Base-by-base conservation (phyloP, 2,329 filamentous ascomycete species). In the Sporothrix pseudoabietina region DNA sequence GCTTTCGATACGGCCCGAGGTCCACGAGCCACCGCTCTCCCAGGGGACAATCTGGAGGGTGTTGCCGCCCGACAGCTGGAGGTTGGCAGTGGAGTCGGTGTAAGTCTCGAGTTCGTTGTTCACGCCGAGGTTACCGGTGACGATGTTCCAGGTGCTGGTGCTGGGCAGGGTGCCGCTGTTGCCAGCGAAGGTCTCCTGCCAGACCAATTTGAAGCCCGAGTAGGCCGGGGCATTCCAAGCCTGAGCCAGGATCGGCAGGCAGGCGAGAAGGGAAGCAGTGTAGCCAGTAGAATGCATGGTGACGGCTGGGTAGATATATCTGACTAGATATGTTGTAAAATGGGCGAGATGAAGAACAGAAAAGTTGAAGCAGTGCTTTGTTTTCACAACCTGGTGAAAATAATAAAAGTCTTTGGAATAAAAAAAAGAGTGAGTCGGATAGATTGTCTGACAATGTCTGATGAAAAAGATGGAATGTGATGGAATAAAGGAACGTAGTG, bases 21-120 rank as follows among this genome's bases (percentile, higher is more conserved):
- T 87, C 86, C 86, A 88, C 32, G 77, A 75, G 0, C 80, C 81
- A 26, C 75, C 76, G 35, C 76, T 75, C 19, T 82, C 71, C 39
- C n/a, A 30, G 2, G 86, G 86, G 0, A 87, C 82, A 71, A 88
- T 80, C 78, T 87, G 86, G 14, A 88, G 79, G 0, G 86, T 87
- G n/a, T 80, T 76, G 55, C 84, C 85, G 12, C 86, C 86, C 8
- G 83, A 85, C 65, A 85, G 81, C 77, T 88, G 86, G 22, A 86
- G 79, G 79, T 87, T 86, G 73, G 78, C 75, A 72, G 79, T 80
- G 66, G 82, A 83, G 4, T 79, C 77, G 52, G 82, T 82, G 80
- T 88, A 88, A 4, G 80, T 79, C 78, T 88, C 82, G 66, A 82
- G 78, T 79, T 88, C 86, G 76, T 82, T 80, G 81, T 88, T 87